phyloP scores from a whole-genome alignment of 371 early-diverging fungal species.

The Haplosporangium sp. region DNA sequence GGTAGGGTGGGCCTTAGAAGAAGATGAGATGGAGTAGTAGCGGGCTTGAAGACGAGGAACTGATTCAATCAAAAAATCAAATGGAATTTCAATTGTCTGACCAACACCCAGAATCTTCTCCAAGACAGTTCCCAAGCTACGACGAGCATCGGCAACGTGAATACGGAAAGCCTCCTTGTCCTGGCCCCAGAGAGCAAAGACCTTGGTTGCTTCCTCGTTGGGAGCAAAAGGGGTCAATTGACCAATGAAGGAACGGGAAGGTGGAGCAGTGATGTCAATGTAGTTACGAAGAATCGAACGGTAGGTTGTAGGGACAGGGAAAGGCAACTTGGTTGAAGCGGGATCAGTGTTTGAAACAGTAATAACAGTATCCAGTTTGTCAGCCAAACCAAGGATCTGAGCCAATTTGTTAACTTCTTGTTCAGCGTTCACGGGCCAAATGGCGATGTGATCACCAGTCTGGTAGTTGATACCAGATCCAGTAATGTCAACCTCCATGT shows the following conservation, averaged over 20 bases:
- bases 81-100: constrained; percentile 65
- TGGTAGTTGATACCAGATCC: constrained; percentile 85
- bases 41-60: constrained; percentile 88
- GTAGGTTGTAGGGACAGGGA: constrained; percentile 91
- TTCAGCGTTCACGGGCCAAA: constrained; percentile 91
- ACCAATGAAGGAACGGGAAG: constrained; percentile 74
- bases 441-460: constrained; percentile 96
- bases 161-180: constrained; percentile 79
- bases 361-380: constrained; percentile 75
- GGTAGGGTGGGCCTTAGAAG: constrained; percentile 77
- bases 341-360: constrained; percentile 73
- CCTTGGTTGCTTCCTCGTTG: constrained; percentile 63
- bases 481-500: constrained; percentile 90
- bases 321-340: constrained; percentile 80
- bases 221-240: constrained; percentile 70
- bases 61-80: constrained; percentile 82
- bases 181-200: constrained; percentile 68
- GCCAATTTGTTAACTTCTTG: constrained; percentile 77
- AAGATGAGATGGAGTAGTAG: constrained; percentile 95
- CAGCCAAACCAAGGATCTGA: constrained; percentile 68
- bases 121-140: constrained; percentile 77
- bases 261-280: constrained; percentile 84
- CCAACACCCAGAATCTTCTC: constrained; percentile 59
- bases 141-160: constrained; percentile 69
- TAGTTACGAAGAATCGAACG: constrained; percentile 91